These are phyloP conservation scores for Sanghuangporus baumii DNA, from an alignment of 1,284 basidiomycete genomes.

Conservation along the genomic window DNA sequence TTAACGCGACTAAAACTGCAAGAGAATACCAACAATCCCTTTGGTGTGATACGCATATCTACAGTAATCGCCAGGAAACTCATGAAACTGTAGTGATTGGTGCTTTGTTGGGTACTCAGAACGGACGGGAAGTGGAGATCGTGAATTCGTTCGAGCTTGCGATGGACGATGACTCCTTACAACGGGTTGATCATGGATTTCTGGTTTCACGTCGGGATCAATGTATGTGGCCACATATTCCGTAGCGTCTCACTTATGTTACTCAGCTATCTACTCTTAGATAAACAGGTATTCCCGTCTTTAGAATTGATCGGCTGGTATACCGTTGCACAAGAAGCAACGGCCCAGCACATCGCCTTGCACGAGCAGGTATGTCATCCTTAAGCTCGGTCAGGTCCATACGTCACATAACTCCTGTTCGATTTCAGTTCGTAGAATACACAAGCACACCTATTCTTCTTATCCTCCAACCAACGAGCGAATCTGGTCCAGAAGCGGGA, in stretches of 20 bases:
- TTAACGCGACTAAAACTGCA: slow-evolving; percentile 80
- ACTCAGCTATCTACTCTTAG: slow-evolving; percentile 36
- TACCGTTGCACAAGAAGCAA: slow-evolving; percentile 72
- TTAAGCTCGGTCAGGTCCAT: slow-evolving; percentile 8
- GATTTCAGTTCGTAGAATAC: slow-evolving; percentile 66
- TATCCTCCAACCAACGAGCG: slow-evolving; percentile 50
- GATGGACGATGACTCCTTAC: slow-evolving; percentile 43
- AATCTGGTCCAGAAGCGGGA: slow-evolving; percentile 46
- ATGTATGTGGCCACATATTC: slow-evolving; percentile 50
- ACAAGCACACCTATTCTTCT: slow-evolving; percentile 76
- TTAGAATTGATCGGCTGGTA: slow-evolving; percentile 98
- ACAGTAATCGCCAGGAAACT: slow-evolving; percentile 1
- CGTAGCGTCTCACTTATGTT: background rate
- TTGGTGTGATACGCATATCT: slow-evolving; percentile 41
- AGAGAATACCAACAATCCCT: slow-evolving; percentile 53
- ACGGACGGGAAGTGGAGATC: slow-evolving; percentile 91
- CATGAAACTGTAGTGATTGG: slow-evolving; percentile 67
- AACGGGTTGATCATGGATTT: slow-evolving; percentile 75
- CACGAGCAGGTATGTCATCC: slow-evolving; percentile 75
- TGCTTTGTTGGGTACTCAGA: slow-evolving; percentile 91
- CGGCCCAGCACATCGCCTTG: slow-evolving; percentile 67
- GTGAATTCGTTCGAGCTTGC: slow-evolving; percentile 94
- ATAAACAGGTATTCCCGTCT: slow-evolving; percentile 97
- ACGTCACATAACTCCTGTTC: slow-evolving; percentile 49
- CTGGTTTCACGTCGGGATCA: slow-evolving; percentile 81